Base-by-base conservation (phyloP, 1,284 basidiomycete species). In the Ustilago shanxiensis region DNA sequence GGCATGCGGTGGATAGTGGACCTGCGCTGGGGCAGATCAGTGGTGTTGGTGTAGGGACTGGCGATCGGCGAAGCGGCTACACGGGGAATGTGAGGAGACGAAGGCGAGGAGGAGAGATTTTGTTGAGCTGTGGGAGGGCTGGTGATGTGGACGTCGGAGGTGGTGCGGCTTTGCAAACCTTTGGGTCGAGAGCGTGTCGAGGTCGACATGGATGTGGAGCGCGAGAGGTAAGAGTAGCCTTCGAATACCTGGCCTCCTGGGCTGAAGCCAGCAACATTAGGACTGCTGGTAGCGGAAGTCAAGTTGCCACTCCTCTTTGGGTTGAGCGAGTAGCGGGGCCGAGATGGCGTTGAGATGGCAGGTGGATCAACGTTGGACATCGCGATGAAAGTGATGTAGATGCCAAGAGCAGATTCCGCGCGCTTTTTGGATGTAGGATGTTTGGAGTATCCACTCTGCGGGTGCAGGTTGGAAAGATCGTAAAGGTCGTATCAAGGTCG, bases 211-310 rank as follows among this genome's bases (percentile, higher is more conserved):
- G 79, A 76, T 20, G 80, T 68, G 45, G 75, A 73, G 24, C 80
- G 66, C 16, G 66, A 49, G 41, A 83, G 77, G 65, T 83, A 83
- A 5, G 80, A 82, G 63, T 81, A 83, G 54, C 80, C 80, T 26
- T 71, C 56, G n/a, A 76, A 72, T 24, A 82, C 73, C 31, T 75
- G 65, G 2, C 80, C 81, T 10, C 81, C 81, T 10, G 81, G 81
- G 20, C 72, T 79, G 71, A 83, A 83, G 57, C 77, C 81, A n/a
- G 77, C 66, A 4, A 74, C 69, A 52, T 67, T 70, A 52, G 60
- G 65, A 50, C 59, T 18, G 20, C 55, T 62, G 22, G 62, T 31
- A 8, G 52, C 28, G 18, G 33, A 22, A 14, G 64, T 47, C 35
- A 77, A 64, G 16, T 70, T 55, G 22, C 63, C 66, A 31, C 70